phyloP scores from a whole-genome alignment of 2,329 filamentous ascomycete genomes.

The Aspergillus sp. region DNA sequence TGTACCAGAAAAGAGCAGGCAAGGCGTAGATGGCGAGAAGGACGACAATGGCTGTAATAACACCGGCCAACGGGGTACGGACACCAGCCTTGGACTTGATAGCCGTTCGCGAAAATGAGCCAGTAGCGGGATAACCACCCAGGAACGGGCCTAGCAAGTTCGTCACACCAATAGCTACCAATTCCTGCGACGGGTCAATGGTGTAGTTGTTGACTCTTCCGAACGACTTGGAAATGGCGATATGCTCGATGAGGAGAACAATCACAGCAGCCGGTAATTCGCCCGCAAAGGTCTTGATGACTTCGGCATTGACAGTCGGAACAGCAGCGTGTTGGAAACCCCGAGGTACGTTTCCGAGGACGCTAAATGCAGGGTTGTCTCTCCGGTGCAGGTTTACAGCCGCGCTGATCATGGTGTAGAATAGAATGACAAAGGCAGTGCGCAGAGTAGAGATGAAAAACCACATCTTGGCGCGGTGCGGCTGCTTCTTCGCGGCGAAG shows the following conservation, averaged over 20 bases:
- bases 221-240: conserved; percentile 96
- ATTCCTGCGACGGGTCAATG: conserved; percentile 93
- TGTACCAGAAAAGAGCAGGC: conserved; percentile 90
- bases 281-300: conserved; percentile 70
- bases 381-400: conserved; percentile 74
- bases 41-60: conserved; percentile 84
- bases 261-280: conserved; percentile 86
- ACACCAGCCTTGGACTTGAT: conserved; percentile 98
- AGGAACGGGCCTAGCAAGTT: conserved; percentile 92
- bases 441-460: conserved; percentile 93
- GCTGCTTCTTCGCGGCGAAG: conserved; percentile 69
- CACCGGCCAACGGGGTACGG: conserved; percentile 84
- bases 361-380: conserved; percentile 69
- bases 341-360: conserved; percentile 77
- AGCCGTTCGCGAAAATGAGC: conserved; percentile 93
- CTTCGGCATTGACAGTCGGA: conserved; percentile 67
- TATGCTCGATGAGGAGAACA: conserved; percentile 95
- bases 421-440: conserved; percentile 85
- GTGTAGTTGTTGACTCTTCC: conserved; percentile 94
- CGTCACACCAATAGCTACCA: conserved; percentile 89
- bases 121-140: conserved; percentile 88
- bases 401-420: conserved; percentile 92
- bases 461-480: conserved; percentile 70
- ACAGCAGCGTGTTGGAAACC: conserved; percentile 81
- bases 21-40: conserved; percentile 88